phyloP scores from a whole-genome alignment of 2,329 filamentous ascomycete genomes.

The Calonectria crousiana region DNA sequence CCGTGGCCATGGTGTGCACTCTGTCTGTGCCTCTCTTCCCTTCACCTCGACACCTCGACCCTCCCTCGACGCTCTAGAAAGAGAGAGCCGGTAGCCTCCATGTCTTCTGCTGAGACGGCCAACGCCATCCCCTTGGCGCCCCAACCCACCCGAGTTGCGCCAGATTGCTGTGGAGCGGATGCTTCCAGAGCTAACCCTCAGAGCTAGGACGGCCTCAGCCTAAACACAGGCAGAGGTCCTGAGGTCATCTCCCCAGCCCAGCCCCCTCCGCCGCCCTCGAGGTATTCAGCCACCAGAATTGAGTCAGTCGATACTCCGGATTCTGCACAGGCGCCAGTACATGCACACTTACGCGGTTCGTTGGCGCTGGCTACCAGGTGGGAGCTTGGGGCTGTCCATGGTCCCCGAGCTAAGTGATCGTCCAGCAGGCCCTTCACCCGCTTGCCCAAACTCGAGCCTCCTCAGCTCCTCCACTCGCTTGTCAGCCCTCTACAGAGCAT shows the following conservation, averaged over 20 bases:
- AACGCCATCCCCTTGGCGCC: conserved; percentile 11
- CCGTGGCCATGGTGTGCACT: not conserved
- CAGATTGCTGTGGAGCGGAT: conserved; percentile 24
- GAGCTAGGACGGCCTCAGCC: conserved; percentile 16
- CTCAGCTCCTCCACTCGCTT: conserved; percentile 8
- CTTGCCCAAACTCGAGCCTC: not conserved
- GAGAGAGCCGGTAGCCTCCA: not conserved
- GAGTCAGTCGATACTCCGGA: conserved; percentile 14
- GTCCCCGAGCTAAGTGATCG: conserved; percentile 8
- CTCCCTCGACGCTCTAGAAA: not conserved
- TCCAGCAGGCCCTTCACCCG: not conserved
- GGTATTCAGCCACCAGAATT: conserved; percentile 21
- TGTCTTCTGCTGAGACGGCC: not conserved
- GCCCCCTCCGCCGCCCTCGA: not conserved
- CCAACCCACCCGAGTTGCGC: conserved; percentile 19
- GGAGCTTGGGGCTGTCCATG: conserved; percentile 20
- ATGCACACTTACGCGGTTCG: conserved; percentile 1
- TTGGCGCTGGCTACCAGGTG: conserved; percentile 12
- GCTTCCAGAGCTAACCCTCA: conserved; percentile 16
- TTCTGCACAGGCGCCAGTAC: not conserved
- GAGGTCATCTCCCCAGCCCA: conserved; percentile 19
- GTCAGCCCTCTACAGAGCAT: not conserved
- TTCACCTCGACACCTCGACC: not conserved
- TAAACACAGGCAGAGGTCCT: conserved; percentile 12
- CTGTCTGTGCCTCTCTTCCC: not conserved